Evolutionary conservation across 2,329 filamentous ascomycete genomes (phyloP).

Genomic region (Ceratocystis eucalypticola): DNA sequence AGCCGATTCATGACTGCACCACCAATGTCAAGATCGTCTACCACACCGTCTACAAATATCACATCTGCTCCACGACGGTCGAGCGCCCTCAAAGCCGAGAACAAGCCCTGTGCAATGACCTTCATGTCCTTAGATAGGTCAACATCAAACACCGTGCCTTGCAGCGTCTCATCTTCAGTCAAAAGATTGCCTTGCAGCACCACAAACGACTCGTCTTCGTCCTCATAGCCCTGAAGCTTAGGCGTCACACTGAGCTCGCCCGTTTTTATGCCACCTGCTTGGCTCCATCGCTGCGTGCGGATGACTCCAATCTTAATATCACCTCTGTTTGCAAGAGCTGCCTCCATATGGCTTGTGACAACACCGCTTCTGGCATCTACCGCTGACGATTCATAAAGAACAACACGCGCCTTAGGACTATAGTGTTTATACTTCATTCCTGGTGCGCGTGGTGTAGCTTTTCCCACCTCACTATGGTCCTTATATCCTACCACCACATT

Average conservation of each 20-base stretch:
- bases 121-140: constrained; percentile 56
- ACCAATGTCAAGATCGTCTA: constrained; percentile 65
- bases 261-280: constrained; percentile 30
- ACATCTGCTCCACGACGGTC: constrained; percentile 66
- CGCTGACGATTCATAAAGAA: constrained; percentile 57
- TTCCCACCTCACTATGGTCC: constrained; percentile 55
- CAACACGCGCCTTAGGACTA: constrained; percentile 73
- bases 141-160: constrained; percentile 50
- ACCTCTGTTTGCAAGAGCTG: constrained; percentile 22
- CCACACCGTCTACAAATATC: constrained; percentile 84
- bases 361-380: constrained; percentile 28
- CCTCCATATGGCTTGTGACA: constrained; percentile 26
- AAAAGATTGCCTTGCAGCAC: constrained; percentile 32
- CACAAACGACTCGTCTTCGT: constrained; percentile 25
- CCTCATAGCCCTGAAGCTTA: constrained; percentile 24
- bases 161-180: constrained; percentile 24
- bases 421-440: constrained; percentile 99
- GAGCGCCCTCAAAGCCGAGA: constrained; percentile 73
- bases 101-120: constrained; percentile 72
- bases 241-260: constrained; percentile 24
- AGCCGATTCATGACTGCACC: constrained; percentile 77
- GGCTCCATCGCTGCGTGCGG: constrained; percentile 41
- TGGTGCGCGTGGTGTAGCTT: constrained; percentile 60
- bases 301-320: constrained; percentile 36
- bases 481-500: constrained; percentile 63